Evolutionary conservation across 139 green algal genomes (phyloP), one percentile per base, ranked within the genome.

Genomic region (Zygnema cylindricum): DNA sequence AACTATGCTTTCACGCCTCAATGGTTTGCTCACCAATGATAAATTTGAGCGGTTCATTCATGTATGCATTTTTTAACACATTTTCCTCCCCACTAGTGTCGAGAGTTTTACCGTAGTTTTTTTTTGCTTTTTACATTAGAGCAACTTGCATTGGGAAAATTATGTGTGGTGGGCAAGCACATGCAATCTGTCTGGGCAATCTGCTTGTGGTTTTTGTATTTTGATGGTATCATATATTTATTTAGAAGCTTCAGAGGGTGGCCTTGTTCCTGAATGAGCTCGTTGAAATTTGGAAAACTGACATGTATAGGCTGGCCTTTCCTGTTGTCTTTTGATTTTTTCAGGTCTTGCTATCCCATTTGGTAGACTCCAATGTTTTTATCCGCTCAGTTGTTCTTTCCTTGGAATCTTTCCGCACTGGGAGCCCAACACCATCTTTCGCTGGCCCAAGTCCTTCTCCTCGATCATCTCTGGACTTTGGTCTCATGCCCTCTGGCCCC

Each of bases 291-390:
- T n/a, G n/a, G n/a, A n/a, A n/a, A n/a, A n/a, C n/a, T n/a, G n/a
- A n/a, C 57, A 73, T 73, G 30, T 73, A 30, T 73, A 30, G 25
- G 30, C 57, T 35, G 25, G 57, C 30, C 30, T 25, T 35, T 73
- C 57, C 30, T 73, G 25, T 25, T 73, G 57, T 30, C 25, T 16
- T 79, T 43, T 16, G 11, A 25, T 54, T 79, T 41, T 87, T 21
- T 63, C 81, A 87, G 81, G 75, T 91, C 40, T 54, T 92, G 40
- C 82, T 92, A 38, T 81, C 84, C 16, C 85, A 91, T 41, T 79
- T 92, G 0, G 85, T 92, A 11, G 89, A 92, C 69, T 91, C 89
- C 1, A 92, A 92, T 23, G 89, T 92, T 41, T 92, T 92, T 55
- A 85, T 92, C 2, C 89, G 89, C 40, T 92, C 89, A 1, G 75